These are phyloP conservation scores for Myxozyma sirexii DNA, from an alignment of 805 yeast genomes.

Conservation along the genomic window DNA sequence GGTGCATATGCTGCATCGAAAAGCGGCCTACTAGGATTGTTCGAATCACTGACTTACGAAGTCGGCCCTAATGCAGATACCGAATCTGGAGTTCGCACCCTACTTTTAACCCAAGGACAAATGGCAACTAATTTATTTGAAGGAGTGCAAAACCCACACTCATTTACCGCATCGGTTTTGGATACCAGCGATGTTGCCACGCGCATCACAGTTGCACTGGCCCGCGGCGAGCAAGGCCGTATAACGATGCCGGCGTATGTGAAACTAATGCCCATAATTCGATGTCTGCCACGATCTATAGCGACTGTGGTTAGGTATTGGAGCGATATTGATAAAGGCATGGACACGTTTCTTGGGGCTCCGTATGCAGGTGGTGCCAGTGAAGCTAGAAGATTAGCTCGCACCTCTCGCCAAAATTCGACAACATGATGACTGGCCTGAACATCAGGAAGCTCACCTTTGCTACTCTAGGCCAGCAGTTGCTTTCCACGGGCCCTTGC, in stretches of 20 bases:
- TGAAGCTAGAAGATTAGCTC: neutral
- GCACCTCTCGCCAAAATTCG: too few species aligned
- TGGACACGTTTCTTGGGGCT: conserved; percentile 18
- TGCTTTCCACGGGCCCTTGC: too few species aligned
- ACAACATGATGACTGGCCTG: too few species aligned
- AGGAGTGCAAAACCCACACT: conserved; percentile 72
- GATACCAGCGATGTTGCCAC: conserved; percentile 68
- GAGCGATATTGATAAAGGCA: conserved; percentile 64
- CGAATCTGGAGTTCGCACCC: conserved; percentile 61
- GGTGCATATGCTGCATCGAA: conserved; percentile 87
- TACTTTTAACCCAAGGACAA: conserved; percentile 87
- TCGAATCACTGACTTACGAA: conserved; percentile 76
- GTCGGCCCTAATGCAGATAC: conserved; percentile 50
- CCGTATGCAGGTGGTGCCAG: neutral
- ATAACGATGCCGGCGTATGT: conserved; percentile 78
- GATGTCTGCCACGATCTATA: conserved; percentile 74
- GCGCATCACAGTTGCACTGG: conserved; percentile 58
- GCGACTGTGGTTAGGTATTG: conserved; percentile 55
- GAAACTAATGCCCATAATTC: conserved; percentile 67
- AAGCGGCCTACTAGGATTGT: conserved; percentile 79
- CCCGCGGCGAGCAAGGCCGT: conserved; percentile 66
- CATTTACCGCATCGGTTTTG: conserved; percentile 76
- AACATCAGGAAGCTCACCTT: neutral
- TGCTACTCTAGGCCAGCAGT: too few species aligned
- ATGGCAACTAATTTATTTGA: conserved; percentile 71